Evolutionary conservation across 176 grass and related monocot genomes (phyloP).

Genomic region (Coix lacrymajobi): DNA sequence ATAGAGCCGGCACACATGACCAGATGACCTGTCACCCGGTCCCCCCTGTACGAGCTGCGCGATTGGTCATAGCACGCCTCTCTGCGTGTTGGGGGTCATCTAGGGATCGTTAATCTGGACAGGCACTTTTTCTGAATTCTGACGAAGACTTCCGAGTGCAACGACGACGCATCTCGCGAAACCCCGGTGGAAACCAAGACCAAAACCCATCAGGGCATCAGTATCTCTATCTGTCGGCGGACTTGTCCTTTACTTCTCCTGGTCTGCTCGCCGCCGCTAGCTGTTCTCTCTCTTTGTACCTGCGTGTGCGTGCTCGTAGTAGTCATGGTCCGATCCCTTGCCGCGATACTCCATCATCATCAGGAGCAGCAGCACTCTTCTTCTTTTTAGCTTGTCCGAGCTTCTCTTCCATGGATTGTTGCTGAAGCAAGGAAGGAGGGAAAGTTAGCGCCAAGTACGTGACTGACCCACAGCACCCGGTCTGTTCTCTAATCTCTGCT

Average conservation of each 20-base stretch:
- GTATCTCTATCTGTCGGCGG: too few species aligned
- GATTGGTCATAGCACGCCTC: too few species aligned
- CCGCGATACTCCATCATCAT: constrained; percentile 10
- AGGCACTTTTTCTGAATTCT: too few species aligned
- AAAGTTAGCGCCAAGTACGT: neutral
- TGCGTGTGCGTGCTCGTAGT: neutral
- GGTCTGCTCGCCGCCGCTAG: neutral
- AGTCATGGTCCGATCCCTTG: constrained; percentile 25
- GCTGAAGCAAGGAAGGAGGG: constrained; percentile 31
- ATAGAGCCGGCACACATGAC: too few species aligned
- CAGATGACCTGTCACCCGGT: too few species aligned
- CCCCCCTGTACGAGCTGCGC: too few species aligned
- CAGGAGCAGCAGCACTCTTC: neutral
- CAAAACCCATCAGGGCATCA: too few species aligned
- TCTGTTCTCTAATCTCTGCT: too few species aligned
- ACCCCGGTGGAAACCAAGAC: neutral
- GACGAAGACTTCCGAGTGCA: too few species aligned
- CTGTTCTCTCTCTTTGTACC: neutral
- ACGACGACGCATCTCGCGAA: neutral
- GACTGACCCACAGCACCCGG: neutral
- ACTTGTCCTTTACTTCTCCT: constrained; percentile 38
- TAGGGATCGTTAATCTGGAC: too few species aligned
- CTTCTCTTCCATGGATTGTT: neutral
- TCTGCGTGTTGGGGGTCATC: too few species aligned
- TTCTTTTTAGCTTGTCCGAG: neutral